phyloP scores from a whole-genome alignment of 176 grass and related monocot genomes.

The Otatea glauca region DNA sequence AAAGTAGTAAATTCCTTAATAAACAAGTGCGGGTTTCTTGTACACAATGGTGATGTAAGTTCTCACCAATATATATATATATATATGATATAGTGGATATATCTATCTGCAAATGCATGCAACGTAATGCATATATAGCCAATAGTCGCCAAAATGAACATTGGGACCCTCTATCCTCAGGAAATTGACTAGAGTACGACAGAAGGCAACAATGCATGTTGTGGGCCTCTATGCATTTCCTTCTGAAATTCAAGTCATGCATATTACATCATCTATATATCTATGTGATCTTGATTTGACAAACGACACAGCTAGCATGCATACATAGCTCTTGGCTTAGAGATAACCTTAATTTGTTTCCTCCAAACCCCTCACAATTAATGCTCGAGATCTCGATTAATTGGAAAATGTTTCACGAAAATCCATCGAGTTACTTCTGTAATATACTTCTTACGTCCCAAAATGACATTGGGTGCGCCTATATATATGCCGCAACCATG shows the following conservation, averaged over 20 bases:
- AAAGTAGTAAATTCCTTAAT: background rate
- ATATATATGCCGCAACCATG: background rate
- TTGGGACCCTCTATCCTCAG: background rate
- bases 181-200: conserved; percentile 15
- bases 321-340: background rate
- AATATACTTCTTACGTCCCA: background rate
- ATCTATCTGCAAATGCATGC: background rate
- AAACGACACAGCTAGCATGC: background rate
- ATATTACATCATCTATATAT: background rate
- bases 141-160: conserved; percentile 1
- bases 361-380: background rate
- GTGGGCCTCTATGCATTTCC: background rate
- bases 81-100: background rate
- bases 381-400: background rate
- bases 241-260: background rate
- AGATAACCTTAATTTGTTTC: too few relatives aligned
- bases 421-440: background rate
- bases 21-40: background rate
- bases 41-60: background rate
- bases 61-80: background rate
- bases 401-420: background rate
- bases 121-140: background rate
- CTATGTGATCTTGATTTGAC: conserved; percentile 20
- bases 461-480: background rate
- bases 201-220: conserved; percentile 16